Evolutionary conservation across 352 stramenopile genomes (phyloP), one percentile per base, ranked within the genome.

Genomic region (Pythium aristosporum): DNA sequence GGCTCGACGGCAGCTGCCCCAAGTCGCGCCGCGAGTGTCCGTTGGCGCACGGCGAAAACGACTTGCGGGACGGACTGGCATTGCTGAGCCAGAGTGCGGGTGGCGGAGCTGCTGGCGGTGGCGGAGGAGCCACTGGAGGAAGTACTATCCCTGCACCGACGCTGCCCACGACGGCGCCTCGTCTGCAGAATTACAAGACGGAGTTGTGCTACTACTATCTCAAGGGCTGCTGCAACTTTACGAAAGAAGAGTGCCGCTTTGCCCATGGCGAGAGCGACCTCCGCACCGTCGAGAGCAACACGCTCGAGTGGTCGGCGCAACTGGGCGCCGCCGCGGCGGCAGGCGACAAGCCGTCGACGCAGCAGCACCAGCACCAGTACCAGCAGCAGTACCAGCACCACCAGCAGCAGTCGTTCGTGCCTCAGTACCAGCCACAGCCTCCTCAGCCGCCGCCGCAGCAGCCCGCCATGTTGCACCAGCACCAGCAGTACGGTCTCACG

Each of bases 181-280:
- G 86, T 34, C 67, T 93, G 36, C 83, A 95, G 67, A 95, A 86
- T 65, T 95, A 95, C 79, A 95, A 95, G 82, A 95, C 86, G 0
- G 83, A 95, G 68, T 63, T 95, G 46, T 95, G 86, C 73, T 95
- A 92, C 68, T 95, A 93, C 69, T 95, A 92, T 56, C 70, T 95
- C 28, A 92, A 93, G 47, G 86, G 86, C 28, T 91, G 87, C 65
- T 95, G 86, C 77, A 95, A 95, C 71, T 95, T 92, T 72, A 78
- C 84, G 4, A 95, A 89, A 65, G 86, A 93, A 5, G 86, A 95
- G 51, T 95, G 86, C 28, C 79, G 86, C n/a, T 95, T 95, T 36
- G 86, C 86, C n/a, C 86, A 95, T 43, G 86, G 86, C 5, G 82
- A 91, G 65, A 79, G 69, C 48, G 86, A 95, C 30, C 69, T 95